phyloP scores from a whole-genome alignment of 2,329 filamentous ascomycete species.

The Colletotrichum theobromicola region DNA sequence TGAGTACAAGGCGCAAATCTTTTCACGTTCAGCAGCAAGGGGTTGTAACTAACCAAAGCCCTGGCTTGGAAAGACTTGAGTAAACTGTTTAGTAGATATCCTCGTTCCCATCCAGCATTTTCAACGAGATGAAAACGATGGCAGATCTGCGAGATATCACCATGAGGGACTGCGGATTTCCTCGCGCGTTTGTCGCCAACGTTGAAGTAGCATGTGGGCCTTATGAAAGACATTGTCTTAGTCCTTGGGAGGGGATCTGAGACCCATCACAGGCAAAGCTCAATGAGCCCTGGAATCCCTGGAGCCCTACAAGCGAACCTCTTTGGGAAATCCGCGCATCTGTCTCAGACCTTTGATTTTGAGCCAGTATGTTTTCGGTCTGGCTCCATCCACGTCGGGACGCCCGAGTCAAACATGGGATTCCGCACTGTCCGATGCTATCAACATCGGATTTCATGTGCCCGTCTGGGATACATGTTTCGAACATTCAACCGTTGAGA shows the following conservation, averaged over 20 bases:
- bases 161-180: neutral
- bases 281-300: neutral
- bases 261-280: neutral
- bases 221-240: neutral
- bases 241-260: neutral
- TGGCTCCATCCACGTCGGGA: neutral
- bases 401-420: neutral
- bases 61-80: neutral
- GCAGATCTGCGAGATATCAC: neutral
- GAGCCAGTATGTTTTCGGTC: neutral
- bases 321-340: neutral
- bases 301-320: neutral
- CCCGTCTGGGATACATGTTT: neutral
- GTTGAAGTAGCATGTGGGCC: neutral
- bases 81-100: neutral
- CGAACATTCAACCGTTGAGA: neutral
- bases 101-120: neutral
- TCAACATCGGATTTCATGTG: neutral
- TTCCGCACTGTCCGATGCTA: neutral
- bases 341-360: neutral
- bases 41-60: neutral
- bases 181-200: neutral
- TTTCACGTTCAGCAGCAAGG: neutral
- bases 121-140: neutral
- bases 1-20: rapidly evolving